Conservation (phyloP, 2,329 filamentous ascomycete species). For the Talaromyces rugulosus region DNA sequence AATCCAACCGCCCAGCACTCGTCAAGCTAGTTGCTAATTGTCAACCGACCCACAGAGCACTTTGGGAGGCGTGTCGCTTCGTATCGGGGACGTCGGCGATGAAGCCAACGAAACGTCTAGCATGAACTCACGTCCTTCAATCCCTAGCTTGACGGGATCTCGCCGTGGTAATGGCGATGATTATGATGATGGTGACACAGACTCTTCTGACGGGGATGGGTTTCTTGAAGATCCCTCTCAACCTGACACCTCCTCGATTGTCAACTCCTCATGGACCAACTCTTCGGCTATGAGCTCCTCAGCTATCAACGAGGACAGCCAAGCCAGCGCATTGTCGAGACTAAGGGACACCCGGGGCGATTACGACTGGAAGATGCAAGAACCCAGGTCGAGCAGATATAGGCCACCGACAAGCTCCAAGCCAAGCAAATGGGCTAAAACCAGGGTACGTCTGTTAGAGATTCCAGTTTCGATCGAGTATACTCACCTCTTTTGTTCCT, state of each 20-base stretch:
- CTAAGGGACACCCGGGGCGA: background rate
- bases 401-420: background rate
- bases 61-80: background rate
- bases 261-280: background rate
- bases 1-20: background rate
- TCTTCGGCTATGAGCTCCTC: background rate
- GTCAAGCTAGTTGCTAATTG: background rate
- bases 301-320: background rate
- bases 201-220: constrained; percentile 16
- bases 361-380: background rate
- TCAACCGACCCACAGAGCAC: background rate
- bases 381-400: background rate
- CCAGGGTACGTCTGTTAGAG: constrained; percentile 4
- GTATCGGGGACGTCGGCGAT: background rate
- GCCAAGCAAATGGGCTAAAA: constrained; percentile 6
- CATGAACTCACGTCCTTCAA: background rate
- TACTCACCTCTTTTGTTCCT: background rate
- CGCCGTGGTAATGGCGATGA: constrained; percentile 11
- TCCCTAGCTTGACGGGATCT: background rate
- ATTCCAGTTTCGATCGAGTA: background rate
- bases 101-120: background rate
- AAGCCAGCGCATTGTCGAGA: background rate
- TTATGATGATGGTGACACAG: constrained; percentile 13
- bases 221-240: background rate
- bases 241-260: background rate